Evolutionary conservation across 805 yeast genomes (phyloP), one percentile per base, ranked within the genome.

Genomic region (Zygotorulaspora florentina): DNA sequence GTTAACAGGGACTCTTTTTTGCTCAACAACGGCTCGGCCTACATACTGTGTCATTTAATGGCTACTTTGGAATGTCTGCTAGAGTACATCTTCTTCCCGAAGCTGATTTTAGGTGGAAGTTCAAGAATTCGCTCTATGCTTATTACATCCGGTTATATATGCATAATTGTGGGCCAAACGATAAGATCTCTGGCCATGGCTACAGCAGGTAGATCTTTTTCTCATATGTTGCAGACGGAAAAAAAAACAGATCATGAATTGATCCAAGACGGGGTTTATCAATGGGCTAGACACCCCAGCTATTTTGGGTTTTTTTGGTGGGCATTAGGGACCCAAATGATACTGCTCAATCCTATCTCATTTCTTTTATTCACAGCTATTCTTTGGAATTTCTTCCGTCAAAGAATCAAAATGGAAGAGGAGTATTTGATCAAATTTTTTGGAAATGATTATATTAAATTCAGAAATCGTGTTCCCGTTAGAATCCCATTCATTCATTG

Each of bases 301-400:
- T 93, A 93, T 65, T 75, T 81, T 34, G 99, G 97, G 0, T 93
- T 85, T 63, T 90, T 81, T 59, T 81, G 88, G 79, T 93, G 98
- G 97, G 91, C 95, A 11, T 53, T 90, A 3, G 97, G 97, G 0
- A 73, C 88, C 1, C 96, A 91, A 61, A 18, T 93, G 38, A 52
- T 83, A 48, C 65, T 91, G 46, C 66, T 79, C 37, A 93, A 89
- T 65, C 80, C 85, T 6, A 38, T 87, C 0, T 73, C 88, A 1
- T 56, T 77, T 2, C 40, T 71, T 1, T 68, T 74, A 0, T 93
- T 89, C 49, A 56, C 72, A 0, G 52, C 65, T n/a, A 75, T 80
- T 2, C 69, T 93, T 16, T 80, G 81, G 76, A 57, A 64, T 28
- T 93, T 93, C 59, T 93, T 93, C 70, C 65, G 64, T 7, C 61